phyloP scores from a whole-genome alignment of 257 asterid genomes.

The Cynanchum wilfordii region DNA sequence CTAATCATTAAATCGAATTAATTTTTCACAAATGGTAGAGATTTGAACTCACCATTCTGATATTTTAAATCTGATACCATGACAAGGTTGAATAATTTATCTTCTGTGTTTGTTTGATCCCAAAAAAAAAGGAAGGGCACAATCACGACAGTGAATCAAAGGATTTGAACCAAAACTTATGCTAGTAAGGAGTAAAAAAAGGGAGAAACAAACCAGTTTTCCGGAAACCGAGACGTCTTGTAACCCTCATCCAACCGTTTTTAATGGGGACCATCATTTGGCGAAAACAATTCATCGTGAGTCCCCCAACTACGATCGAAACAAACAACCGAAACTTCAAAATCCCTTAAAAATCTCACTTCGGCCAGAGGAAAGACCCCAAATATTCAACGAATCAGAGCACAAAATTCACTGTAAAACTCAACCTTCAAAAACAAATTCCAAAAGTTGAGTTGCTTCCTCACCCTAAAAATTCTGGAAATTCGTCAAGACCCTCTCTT shows the following conservation, averaged over 20 bases:
- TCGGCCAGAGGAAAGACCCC: neutral
- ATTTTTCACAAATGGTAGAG: too few species aligned
- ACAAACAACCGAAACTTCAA: neutral
- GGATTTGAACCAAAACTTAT: neutral
- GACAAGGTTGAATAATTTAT: too few species aligned
- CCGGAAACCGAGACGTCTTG: slow-evolving; percentile 28
- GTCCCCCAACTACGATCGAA: neutral
- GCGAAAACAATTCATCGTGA: slow-evolving; percentile 36
- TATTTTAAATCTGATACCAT: too few species aligned
- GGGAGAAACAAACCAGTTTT: slow-evolving; percentile 38
- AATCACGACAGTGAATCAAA: neutral
- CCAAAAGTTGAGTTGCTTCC: neutral
- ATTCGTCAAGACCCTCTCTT: neutral
- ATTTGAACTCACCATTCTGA: too few species aligned
- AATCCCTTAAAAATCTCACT: neutral
- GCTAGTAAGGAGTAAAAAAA: neutral
- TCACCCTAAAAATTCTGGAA: slow-evolving; percentile 1
- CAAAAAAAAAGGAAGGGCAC: neutral
- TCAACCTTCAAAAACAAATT: neutral
- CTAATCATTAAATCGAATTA: neutral
- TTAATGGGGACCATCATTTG: slow-evolving; percentile 45
- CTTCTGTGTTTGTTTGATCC: too few species aligned
- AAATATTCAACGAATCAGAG: neutral
- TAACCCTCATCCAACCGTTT: slow-evolving; percentile 48
- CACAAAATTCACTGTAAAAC: neutral